A percentile compares a stretch with the other conserved stretches of the same genome.
These are phyloP conservation scores for Fomitiporia mediterranea DNA, from an alignment of 1,284 basidiomycete genomes.

Conservation along the genomic window DNA sequence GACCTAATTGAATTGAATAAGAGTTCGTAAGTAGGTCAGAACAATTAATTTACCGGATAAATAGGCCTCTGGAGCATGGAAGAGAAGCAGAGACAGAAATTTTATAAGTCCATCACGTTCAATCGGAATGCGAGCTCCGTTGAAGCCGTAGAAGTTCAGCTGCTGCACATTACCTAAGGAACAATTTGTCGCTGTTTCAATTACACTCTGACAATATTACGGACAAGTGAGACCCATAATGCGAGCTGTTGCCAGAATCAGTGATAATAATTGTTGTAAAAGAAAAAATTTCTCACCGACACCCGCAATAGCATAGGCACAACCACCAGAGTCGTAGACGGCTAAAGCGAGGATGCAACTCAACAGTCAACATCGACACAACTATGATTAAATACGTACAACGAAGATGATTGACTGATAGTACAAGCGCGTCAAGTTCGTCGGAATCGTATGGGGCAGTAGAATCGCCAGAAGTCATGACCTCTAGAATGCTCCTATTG, in stretches of 20 bases:
- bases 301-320: slow-evolving; percentile 32
- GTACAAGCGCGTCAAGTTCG: slow-evolving; percentile 1
- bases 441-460: neutral
- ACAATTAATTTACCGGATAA: slow-evolving; percentile 21
- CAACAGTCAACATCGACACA: too few relatives aligned
- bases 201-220: slow-evolving; percentile 17
- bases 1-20: neutral
- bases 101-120: slow-evolving; percentile 27
- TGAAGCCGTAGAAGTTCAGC: slow-evolving; percentile 34
- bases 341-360: neutral
- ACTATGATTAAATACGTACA: neutral
- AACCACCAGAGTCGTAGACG: neutral
- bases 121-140: slow-evolving; percentile 30
- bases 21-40: neutral
- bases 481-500: neutral
- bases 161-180: slow-evolving; percentile 22
- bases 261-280: neutral
- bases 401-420: slow-evolving; percentile 1
- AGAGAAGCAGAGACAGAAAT: slow-evolving; percentile 34
- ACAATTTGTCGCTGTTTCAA: slow-evolving; percentile 18
- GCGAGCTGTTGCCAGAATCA: neutral
- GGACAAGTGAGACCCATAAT: slow-evolving; percentile 3
- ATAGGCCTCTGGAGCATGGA: slow-evolving; percentile 38
- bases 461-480: slow-evolving; percentile 13
- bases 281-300: neutral